Percentiles rank a stretch among this genome's conserved stretches.
Evolutionary conservation across 2,329 filamentous ascomycete genomes (phyloP).

Genomic region (Diaporthe longicolla): DNA sequence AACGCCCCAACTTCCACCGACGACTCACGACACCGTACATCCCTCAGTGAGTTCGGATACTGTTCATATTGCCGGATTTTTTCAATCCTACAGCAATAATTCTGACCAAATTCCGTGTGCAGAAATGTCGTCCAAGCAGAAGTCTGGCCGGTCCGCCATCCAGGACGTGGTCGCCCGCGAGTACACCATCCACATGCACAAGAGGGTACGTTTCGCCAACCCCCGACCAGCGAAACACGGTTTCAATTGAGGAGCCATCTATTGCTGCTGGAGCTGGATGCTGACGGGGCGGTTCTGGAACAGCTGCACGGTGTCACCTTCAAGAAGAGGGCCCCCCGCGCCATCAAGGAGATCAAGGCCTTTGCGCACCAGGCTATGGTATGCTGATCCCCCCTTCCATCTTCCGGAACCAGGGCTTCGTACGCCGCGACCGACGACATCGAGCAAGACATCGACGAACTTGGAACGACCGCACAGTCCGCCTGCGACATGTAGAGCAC

Average conservation of each 20-base stretch:
- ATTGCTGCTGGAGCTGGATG: conserved; percentile 43
- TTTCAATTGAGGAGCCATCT: conserved; percentile 51
- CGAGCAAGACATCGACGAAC: neutral
- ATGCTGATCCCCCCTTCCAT: conserved; percentile 60
- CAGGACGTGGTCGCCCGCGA: conserved; percentile 99
- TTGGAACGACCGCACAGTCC: neutral
- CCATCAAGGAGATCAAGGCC: conserved; percentile 99
- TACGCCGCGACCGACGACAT: conserved; percentile 17
- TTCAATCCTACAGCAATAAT: conserved; percentile 37
- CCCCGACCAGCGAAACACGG: conserved; percentile 3
- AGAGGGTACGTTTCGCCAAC: conserved; percentile 81
- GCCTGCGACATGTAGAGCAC: conserved; percentile 2
- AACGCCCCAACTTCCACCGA: conserved; percentile 42
- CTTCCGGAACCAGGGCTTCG: conserved; percentile 24
- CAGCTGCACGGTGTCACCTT: conserved; percentile 97
- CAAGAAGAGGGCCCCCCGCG: conserved; percentile 99
- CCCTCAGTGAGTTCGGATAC: conserved; percentile 42
- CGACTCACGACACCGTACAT: conserved; percentile 49
- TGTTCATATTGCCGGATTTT: conserved; percentile 12
- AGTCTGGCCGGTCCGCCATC: conserved; percentile 92
- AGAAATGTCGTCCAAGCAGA: conserved; percentile 78
- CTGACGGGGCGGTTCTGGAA: conserved; percentile 52
- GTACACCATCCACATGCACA: conserved; percentile 99
- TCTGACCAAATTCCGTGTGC: conserved; percentile 50
- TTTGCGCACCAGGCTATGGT: conserved; percentile 98